These are phyloP conservation scores for Crithidia thermophila DNA, from an alignment of 208 protist species.

Conservation along the genomic window DNA sequence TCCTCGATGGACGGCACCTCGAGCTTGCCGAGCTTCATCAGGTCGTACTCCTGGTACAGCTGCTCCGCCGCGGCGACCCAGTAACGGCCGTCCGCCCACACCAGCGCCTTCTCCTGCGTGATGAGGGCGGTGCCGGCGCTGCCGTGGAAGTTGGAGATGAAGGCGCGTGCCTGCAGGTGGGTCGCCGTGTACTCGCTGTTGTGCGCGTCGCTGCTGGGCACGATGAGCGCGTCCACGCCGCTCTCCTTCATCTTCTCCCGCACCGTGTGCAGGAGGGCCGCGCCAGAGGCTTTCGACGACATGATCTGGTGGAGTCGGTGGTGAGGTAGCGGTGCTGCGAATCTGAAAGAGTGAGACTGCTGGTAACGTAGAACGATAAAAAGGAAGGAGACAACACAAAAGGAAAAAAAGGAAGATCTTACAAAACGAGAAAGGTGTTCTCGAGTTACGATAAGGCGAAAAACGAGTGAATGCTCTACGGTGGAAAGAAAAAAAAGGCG, in stretches of 20 bases:
- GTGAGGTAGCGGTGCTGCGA: not conserved
- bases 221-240: conserved; percentile 81
- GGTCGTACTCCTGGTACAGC: conserved; percentile 78
- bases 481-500: not conserved
- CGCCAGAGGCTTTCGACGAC: conserved; percentile 40
- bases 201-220: conserved; percentile 95
- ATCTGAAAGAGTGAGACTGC: not conserved
- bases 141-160: conserved; percentile 96
- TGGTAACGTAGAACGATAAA: not conserved
- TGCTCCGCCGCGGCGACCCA: conserved; percentile 92
- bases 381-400: not conserved
- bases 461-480: not conserved
- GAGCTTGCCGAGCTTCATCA: conserved; percentile 84
- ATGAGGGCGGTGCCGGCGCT: conserved; percentile 92
- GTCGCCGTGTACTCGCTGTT: conserved; percentile 96
- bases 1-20: conserved; percentile 70
- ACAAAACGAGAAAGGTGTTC: not conserved
- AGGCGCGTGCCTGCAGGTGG: conserved; percentile 89
- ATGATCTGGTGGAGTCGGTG: no score
- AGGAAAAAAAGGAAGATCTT: not conserved
- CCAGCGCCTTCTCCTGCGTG: conserved; percentile 73
- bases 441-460: not conserved
- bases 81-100: conserved; percentile 99
- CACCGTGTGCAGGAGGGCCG: conserved; percentile 51
- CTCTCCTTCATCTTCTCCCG: conserved; percentile 76